A percentile compares a stretch with the other conserved stretches of the same genome.
phyloP scores from a whole-genome alignment of 2,329 filamentous ascomycete genomes.

The Neoarthrinium moseri region DNA sequence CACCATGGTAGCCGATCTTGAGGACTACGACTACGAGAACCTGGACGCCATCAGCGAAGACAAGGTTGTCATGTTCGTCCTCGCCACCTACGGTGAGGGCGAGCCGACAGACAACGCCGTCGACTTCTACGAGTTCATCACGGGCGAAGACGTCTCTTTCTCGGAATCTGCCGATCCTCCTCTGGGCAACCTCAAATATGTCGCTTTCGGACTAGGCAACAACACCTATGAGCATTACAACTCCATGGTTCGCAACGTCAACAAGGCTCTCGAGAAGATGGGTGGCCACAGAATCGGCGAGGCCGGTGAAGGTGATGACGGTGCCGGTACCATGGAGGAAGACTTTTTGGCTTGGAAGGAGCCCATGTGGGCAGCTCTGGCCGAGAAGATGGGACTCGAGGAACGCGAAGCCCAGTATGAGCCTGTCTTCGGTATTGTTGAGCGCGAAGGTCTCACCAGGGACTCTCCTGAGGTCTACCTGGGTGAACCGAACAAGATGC shows the following conservation, averaged over 20 bases:
- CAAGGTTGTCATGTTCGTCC: constrained; percentile 90
- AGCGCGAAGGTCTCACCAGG: constrained; percentile 69
- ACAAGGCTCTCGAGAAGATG: constrained; percentile 76
- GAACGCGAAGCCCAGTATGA: constrained; percentile 97
- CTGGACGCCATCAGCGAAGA: constrained; percentile 83
- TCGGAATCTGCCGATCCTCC: constrained; percentile 72
- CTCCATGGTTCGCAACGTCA: constrained; percentile 91
- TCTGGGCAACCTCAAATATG: constrained; percentile 83
- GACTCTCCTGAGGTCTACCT: constrained; percentile 85
- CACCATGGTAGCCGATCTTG: constrained; percentile 96
- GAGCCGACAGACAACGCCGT: constrained; percentile 99
- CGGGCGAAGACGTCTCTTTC: constrained; percentile 77
- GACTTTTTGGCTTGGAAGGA: constrained; percentile 99
- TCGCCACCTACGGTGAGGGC: constrained; percentile 96
- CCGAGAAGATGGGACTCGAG: constrained; percentile 81
- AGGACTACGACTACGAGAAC: constrained; percentile 97
- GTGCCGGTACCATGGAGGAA: constrained; percentile 98
- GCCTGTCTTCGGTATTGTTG: constrained; percentile 80
- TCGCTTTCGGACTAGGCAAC: constrained; percentile 95
- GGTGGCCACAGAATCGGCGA: constrained; percentile 82
- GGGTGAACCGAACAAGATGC: constrained; percentile 94
- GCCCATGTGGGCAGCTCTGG: constrained; percentile 90
- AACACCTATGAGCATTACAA: constrained; percentile 99
- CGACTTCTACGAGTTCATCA: constrained; percentile 97
- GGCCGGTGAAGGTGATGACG: constrained; percentile 94